Evolutionary conservation across 768 basidiomycete genomes (phyloP).

Genomic region (Amanita pseudoporphyria): DNA sequence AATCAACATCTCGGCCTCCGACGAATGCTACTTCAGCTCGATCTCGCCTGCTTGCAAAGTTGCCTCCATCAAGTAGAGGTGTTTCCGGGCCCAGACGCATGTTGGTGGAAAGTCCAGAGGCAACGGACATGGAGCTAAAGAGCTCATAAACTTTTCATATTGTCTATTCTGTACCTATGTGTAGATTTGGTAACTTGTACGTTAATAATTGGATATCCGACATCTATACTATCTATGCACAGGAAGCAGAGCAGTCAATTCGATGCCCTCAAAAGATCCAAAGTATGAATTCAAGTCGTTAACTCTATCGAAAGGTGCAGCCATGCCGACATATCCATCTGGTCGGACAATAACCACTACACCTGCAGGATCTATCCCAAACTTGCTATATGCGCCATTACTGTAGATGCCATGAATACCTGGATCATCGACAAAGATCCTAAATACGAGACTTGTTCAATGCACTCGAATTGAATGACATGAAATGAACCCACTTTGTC

Average conservation of each 20-base stretch:
- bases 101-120: constrained; percentile 44
- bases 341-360: constrained; percentile 50
- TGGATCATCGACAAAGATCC: constrained; percentile 51
- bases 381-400: constrained; percentile 18
- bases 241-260: no score
- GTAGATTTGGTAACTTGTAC: background rate
- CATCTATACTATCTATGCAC: no score
- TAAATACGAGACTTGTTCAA: constrained; percentile 14
- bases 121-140: constrained; percentile 15
- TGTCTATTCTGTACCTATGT: background rate
- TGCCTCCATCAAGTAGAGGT: constrained; percentile 24
- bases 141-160: no score
- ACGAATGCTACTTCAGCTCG: constrained; percentile 11
- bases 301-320: background rate
- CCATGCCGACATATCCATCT: constrained; percentile 14
- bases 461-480: background rate
- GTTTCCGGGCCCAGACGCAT: constrained; percentile 49
- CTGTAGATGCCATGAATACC: constrained; percentile 34
- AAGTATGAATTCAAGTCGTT: background rate
- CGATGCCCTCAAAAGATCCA: constrained; percentile 24
- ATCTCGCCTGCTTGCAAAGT: constrained; percentile 18
- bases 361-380: constrained; percentile 18
- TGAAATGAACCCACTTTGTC: constrained; percentile 38
- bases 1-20: background rate
- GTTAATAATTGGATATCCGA: background rate